These are phyloP conservation scores for Bimuria novae-zelandiae DNA, from an alignment of 2,329 filamentous ascomycete genomes.

Conservation along the genomic window DNA sequence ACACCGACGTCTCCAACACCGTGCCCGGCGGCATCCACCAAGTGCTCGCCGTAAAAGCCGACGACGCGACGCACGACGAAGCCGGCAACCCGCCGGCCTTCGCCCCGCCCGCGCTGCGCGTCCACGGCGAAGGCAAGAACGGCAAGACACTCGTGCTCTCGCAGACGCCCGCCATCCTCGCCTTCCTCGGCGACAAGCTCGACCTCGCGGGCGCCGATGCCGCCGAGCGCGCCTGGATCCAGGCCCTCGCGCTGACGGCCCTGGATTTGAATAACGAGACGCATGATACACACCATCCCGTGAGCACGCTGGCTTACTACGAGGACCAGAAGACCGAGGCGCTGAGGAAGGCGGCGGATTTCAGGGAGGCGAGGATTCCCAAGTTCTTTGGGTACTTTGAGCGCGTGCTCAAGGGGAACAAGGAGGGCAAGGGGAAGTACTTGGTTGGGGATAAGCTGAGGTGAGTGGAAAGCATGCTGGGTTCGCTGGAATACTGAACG, in stretches of 20 bases:
- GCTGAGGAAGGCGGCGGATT: conserved; percentile 61
- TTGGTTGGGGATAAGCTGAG: conserved; percentile 67
- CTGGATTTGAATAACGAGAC: conserved; percentile 73
- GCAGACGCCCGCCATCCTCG: conserved; percentile 74
- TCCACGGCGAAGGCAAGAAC: conserved; percentile 55
- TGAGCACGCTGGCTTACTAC: conserved; percentile 65
- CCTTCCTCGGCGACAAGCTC: conserved; percentile 68
- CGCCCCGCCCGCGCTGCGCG: conserved; percentile 67
- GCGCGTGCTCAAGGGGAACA: conserved; percentile 63
- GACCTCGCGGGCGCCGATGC: conserved; percentile 60
- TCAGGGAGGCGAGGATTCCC: conserved; percentile 65
- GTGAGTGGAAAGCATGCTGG: not conserved
- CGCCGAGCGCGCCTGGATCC: conserved; percentile 60
- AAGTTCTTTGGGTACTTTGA: conserved; percentile 76
- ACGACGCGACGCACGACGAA: conserved; percentile 54
- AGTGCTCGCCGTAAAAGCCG: conserved; percentile 55
- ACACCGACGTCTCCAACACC: conserved; percentile 64
- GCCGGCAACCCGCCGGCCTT: conserved; percentile 66
- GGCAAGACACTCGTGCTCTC: conserved; percentile 63
- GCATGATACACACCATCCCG: conserved; percentile 77
- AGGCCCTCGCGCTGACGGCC: conserved; percentile 69
- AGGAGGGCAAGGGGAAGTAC: conserved; percentile 63
- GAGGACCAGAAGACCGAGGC: conserved; percentile 76
- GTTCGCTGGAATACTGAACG: not conserved
- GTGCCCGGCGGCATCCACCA: conserved; percentile 56